Percentiles rank a stretch among this genome's conserved stretches.
phyloP scores from a whole-genome alignment of 192 early-diverging fungal genomes.

The Dispira parvispora region DNA sequence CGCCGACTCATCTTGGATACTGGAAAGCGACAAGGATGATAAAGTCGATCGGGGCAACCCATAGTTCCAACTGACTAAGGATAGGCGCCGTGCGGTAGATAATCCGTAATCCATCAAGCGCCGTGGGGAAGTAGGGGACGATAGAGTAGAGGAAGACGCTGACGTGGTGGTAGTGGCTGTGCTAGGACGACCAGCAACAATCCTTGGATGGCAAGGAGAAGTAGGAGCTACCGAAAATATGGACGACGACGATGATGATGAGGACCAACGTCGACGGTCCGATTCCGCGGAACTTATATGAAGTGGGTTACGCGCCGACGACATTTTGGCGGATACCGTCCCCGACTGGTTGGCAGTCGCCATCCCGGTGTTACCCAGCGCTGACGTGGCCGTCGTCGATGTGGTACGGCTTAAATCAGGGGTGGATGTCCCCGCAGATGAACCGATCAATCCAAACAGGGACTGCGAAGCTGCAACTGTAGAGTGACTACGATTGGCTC shows the following conservation, averaged over 20 bases:
- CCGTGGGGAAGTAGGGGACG: background rate
- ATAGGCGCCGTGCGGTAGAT: conserved; percentile 14
- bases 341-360: too few relatives aligned
- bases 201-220: background rate
- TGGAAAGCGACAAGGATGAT: background rate
- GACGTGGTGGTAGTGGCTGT: background rate
- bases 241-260: background rate
- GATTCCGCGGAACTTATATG: background rate
- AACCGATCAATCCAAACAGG: background rate
- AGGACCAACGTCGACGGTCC: background rate
- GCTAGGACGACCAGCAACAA: background rate
- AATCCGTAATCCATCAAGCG: conserved; percentile 15
- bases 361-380: background rate
- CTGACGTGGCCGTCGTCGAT: background rate
- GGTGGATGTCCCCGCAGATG: background rate
- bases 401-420: background rate
- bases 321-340: too few relatives aligned
- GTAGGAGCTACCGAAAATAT: background rate
- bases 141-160: background rate
- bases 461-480: background rate
- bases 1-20: background rate
- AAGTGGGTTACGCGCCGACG: too few relatives aligned
- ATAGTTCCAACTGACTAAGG: background rate
- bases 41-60: background rate
- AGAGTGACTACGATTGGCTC: conserved; percentile 2